These are phyloP conservation scores for Dendrobium nobile DNA, from an alignment of 106 monocot species.

Conservation along the genomic window DNA sequence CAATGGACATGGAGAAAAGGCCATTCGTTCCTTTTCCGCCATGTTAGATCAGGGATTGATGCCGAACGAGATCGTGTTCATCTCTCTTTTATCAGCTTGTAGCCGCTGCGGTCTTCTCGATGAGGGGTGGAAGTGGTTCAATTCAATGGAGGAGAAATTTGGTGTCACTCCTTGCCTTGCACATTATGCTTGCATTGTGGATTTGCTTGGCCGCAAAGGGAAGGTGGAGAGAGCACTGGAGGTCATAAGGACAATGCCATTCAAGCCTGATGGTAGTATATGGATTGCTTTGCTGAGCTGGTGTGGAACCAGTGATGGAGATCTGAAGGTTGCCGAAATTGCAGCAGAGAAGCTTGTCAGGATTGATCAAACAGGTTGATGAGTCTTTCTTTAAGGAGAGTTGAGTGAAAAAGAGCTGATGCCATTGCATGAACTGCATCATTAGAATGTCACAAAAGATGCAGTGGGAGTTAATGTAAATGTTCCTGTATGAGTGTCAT, in stretches of 20 bases:
- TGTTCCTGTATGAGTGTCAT: too few relatives aligned
- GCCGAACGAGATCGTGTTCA: constrained; percentile 54
- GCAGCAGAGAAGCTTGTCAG: constrained; percentile 26
- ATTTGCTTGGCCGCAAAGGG: constrained; percentile 51
- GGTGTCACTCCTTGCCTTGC: constrained; percentile 37
- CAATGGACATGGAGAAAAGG: constrained; percentile 47
- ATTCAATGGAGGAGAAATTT: constrained; percentile 42
- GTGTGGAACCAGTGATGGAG: constrained; percentile 52
- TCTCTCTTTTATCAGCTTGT: constrained; percentile 49
- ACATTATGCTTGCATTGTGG: constrained; percentile 82
- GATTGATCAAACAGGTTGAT: constrained; percentile 17
- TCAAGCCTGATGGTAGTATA: constrained; percentile 56
- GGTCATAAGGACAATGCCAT: constrained; percentile 48
- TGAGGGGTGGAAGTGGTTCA: constrained; percentile 35
- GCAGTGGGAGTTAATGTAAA: too few relatives aligned
- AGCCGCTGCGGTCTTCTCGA: constrained; percentile 47
- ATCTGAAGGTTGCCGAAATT: constrained; percentile 32
- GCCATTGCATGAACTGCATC: too few relatives aligned
- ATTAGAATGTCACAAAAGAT: too few relatives aligned
- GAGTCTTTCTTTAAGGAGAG: too few relatives aligned
- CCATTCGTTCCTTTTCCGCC: constrained; percentile 24
- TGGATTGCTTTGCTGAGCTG: constrained; percentile 64
- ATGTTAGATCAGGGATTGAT: constrained; percentile 28
- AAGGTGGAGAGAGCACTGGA: constrained; percentile 31
- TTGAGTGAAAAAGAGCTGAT: too few relatives aligned